phyloP scores from a whole-genome alignment of 495 filamentous ascomycete species.

The Penicillium diatomitis region DNA sequence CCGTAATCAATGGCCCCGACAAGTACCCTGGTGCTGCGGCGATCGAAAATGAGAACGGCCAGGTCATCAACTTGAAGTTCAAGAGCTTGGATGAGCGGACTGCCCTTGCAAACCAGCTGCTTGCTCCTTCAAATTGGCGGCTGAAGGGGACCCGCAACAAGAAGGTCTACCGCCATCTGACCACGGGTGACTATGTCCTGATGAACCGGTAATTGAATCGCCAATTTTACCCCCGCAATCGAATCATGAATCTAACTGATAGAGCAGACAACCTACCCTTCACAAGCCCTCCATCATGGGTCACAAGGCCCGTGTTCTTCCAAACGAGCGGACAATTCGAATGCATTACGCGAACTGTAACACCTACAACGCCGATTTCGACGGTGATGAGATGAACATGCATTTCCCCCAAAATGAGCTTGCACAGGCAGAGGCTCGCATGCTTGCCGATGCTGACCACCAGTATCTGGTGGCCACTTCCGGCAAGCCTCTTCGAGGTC shows the following conservation, averaged over 20 bases:
- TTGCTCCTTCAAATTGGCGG: slow-evolving; percentile 73
- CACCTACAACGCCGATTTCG: slow-evolving; percentile 99
- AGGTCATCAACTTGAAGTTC: slow-evolving; percentile 75
- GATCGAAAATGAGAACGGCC: slow-evolving; percentile 91
- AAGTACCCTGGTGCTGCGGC: slow-evolving; percentile 91
- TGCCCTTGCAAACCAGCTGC: slow-evolving; percentile 80
- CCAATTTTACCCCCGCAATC: not conserved
- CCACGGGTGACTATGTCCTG: slow-evolving; percentile 90
- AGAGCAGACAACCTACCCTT: slow-evolving; percentile 69
- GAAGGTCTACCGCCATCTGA: slow-evolving; percentile 93
- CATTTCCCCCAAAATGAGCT: slow-evolving; percentile 98
- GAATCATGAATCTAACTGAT: not conserved
- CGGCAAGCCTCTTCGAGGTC: slow-evolving; percentile 86
- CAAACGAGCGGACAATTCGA: slow-evolving; percentile 91
- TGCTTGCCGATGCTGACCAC: slow-evolving; percentile 91
- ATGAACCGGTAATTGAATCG: slow-evolving; percentile 64
- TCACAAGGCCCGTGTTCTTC: slow-evolving; percentile 84
- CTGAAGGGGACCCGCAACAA: slow-evolving; percentile 77
- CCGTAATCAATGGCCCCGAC: slow-evolving; percentile 89
- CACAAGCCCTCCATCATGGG: slow-evolving; percentile 99
- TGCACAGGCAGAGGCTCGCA: slow-evolving; percentile 80
- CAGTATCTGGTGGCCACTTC: slow-evolving; percentile 93
- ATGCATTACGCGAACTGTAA: slow-evolving; percentile 99
- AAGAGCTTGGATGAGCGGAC: slow-evolving; percentile 80
- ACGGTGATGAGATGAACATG: slow-evolving; percentile 99